A percentile compares a stretch with the other conserved stretches of the same genome.
phyloP scores from a whole-genome alignment of 495 filamentous ascomycete species.

The Aspergillus sclerotiicarbonarius region DNA sequence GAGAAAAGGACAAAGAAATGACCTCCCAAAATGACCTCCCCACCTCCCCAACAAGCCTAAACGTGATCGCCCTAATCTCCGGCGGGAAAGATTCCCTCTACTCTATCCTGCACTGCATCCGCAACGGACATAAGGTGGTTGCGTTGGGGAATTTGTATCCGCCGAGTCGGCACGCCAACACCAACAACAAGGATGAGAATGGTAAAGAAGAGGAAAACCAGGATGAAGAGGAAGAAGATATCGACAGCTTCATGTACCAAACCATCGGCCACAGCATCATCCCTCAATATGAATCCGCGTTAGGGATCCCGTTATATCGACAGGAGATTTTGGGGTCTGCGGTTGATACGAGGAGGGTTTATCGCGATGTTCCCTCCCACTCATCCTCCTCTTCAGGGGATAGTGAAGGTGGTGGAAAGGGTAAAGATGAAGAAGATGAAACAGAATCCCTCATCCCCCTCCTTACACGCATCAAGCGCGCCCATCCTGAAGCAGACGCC shows the following conservation, averaged over 20 bases:
- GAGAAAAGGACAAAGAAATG: neutral
- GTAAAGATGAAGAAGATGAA: slow-evolving; percentile 56
- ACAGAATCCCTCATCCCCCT: slow-evolving; percentile 82
- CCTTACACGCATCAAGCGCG: slow-evolving; percentile 56
- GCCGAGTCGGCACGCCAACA: slow-evolving; percentile 1
- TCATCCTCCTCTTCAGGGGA: no score
- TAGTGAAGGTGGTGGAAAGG: neutral
- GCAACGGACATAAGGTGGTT: slow-evolving; percentile 80
- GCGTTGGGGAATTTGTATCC: slow-evolving; percentile 89
- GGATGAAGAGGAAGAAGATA: slow-evolving; percentile 25
- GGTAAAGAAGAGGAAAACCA: neutral
- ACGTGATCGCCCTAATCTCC: slow-evolving; percentile 90
- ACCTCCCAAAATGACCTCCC: neutral
- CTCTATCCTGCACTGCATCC: slow-evolving; percentile 83
- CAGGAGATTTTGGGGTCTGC: slow-evolving; percentile 67
- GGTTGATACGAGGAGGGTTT: slow-evolving; percentile 49
- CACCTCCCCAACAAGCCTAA: slow-evolving; percentile 40
- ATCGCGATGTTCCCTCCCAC: slow-evolving; percentile 9
- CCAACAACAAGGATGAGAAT: neutral
- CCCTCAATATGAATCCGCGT: slow-evolving; percentile 76
- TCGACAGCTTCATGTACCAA: slow-evolving; percentile 99
- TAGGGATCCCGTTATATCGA: slow-evolving; percentile 77
- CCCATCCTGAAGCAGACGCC: slow-evolving; percentile 76
- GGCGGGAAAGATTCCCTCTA: slow-evolving; percentile 97
- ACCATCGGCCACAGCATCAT: slow-evolving; percentile 88